Evolutionary conservation across 2,329 filamentous ascomycete species (phyloP).

Genomic region (Pyrenochaeta sp.): DNA sequence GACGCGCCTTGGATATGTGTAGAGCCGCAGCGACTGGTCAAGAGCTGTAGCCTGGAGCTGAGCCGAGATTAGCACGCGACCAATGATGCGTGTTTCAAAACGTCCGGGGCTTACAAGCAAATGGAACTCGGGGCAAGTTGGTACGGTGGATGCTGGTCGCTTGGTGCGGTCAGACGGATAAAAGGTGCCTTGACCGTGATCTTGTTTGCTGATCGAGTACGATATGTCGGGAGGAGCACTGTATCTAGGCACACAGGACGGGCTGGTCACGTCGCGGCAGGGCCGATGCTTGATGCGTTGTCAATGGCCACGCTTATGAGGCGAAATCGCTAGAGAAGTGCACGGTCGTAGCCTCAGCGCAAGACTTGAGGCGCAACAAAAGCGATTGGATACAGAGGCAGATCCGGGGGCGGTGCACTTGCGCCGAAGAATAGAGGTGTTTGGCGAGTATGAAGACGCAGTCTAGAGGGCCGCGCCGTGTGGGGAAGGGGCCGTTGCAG

Average conservation of each 20-base stretch:
- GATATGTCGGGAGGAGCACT: conserved; percentile 37
- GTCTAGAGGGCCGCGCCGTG: conserved; percentile 47
- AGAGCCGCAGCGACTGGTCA: conserved; percentile 39
- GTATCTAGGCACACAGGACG: conserved; percentile 41
- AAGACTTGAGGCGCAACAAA: conserved; percentile 40
- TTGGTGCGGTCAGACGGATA: conserved; percentile 28
- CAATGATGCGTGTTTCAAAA: conserved; percentile 32
- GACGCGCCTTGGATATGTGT: conserved; percentile 33
- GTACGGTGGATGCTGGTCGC: conserved; percentile 26
- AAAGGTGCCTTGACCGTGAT: conserved; percentile 30
- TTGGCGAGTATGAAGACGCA: conserved; percentile 29
- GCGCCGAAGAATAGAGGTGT: conserved; percentile 23
- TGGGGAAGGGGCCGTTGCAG: conserved; percentile 45
- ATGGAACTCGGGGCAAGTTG: conserved; percentile 24
- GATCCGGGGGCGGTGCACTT: conserved; percentile 45
- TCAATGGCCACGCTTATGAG: conserved; percentile 54
- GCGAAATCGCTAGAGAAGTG: conserved; percentile 40
- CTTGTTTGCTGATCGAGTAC: conserved; percentile 45
- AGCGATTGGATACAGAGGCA: conserved; percentile 33
- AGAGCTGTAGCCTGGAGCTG: conserved; percentile 43
- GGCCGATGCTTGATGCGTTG: conserved; percentile 53
- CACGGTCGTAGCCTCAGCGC: conserved; percentile 42
- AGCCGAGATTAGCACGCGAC: conserved; percentile 40
- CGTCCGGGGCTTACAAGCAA: conserved; percentile 31
- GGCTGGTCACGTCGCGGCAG: conserved; percentile 48